Evolutionary conservation across 2,329 filamentous ascomycete genomes (phyloP), one percentile per base, ranked within the genome.

Genomic region (Colletotrichum horii): DNA sequence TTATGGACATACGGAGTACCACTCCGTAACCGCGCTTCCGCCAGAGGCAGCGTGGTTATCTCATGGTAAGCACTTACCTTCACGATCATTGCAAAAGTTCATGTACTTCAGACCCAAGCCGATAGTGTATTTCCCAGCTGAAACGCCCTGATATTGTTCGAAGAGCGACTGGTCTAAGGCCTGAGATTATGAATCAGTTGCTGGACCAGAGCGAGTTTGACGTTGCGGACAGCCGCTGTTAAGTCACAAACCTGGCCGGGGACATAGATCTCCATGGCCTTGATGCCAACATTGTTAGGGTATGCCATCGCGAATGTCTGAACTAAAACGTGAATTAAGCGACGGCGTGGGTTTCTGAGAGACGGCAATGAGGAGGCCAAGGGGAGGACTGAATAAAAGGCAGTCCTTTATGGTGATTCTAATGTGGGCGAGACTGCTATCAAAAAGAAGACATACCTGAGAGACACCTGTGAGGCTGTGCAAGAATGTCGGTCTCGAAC

Each of bases 261-360:
- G 83, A 95, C 94, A 86, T 97, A 97, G 83, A 97, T 92, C 85
- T 96, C 95, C 86, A 97, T 95, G 93, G 94, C 95, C 89, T 97
- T 96, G 85, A 97, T 96, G 91, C 95, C 95, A 86, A 97, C 93
- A 88, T 96, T 96, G 85, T 96, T 92, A 79, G 95, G 94, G 80
- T 93, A 85, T 83, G 93, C 91, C 94, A 96, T 96, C 67, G 76
- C 87, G 81, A 78, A 32, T 68, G 28, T 22, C 28, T 12, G 4
- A 58, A 11, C 38, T 15, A 26, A 28, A 30, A 32, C 55, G 38
- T 19, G 28, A 28, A 24, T 12, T 1, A 0, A 65, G 2, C 7
- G 11, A 52, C 11, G n/a, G n/a, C 43, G 43, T 52, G 61, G 8
- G 22, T 12, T 0, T 43, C 61, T 65, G n/a, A 8, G 8, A 0